Base-by-base conservation (phyloP, 306 rosid genomes). In the Clitoria ternatea region DNA sequence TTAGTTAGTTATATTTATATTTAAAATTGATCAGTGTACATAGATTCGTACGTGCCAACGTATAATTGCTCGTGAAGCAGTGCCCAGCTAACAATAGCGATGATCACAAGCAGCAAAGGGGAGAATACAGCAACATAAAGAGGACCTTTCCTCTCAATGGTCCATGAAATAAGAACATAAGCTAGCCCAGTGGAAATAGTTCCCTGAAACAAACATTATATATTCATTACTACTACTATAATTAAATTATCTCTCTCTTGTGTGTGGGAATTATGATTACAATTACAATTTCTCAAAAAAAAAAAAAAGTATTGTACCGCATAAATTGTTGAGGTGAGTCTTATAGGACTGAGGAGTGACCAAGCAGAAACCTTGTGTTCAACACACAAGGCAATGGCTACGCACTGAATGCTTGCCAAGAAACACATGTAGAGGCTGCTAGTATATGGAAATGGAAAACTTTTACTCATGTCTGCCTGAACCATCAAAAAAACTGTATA, bases 81-180 rank as follows among this genome's bases (percentile, higher is more conserved):
- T 19, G 87, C 85, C 97, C 97, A 91, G 33, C 93, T 87, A 5
- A 79, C 6, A 50, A 89, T 4, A 17, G 91, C 90, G 2, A 85
- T 86, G 35, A 89, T 27, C 22, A 91, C 75, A 13, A 89, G 91
- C 68, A 75, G 50, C 75, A 92, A 55, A 39, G 97, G 96, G 67
- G 77, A 73, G 87, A 92, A 91, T 22, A 89, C 84, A 1, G 96
- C 85, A 36, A 64, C 96, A 48, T 87, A 91, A 29, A 91, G 88
- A 49, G 96, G 88, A 15, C 97, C 97, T 79, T 85, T 87, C 56
- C 67, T 81, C 39, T 82, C 91, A 33, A 92, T 89, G 29, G 84
- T 67, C 97, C 96, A 92, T 0, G 92, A 79, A 13, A 89, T 65
- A 8, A 91, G 75, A 48, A 67, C 64, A 76, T 66, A 87, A 4